A percentile compares a stretch with the other conserved stretches of the same genome.
Evolutionary conservation across 495 filamentous ascomycete genomes (phyloP).

Genomic region (Neurospora tetrasperma): DNA sequence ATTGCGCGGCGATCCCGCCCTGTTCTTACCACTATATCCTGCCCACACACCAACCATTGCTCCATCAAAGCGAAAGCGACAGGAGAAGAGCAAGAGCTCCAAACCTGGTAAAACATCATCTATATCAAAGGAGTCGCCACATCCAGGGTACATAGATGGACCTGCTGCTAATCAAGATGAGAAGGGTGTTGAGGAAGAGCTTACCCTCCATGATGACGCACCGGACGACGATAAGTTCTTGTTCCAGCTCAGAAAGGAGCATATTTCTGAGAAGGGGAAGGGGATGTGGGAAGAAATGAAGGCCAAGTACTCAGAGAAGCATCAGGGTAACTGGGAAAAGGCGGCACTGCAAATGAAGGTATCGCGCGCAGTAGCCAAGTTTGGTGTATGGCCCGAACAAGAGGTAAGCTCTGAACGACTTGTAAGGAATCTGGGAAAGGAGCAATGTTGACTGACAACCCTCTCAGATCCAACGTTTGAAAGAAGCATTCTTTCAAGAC

Average conservation of each 20-base stretch:
- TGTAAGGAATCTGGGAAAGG: not conserved
- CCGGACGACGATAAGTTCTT: conserved; percentile 38
- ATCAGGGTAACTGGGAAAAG: conserved; percentile 30
- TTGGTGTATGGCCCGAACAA: conserved; percentile 31
- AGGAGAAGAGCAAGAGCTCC: conserved; percentile 15
- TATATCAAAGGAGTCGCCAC: conserved; percentile 15
- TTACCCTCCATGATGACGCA: conserved; percentile 30
- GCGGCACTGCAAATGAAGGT: conserved; percentile 41
- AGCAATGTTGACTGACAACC: conserved; percentile 3
- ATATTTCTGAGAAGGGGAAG: conserved; percentile 37
- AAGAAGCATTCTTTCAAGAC: conserved; percentile 19
- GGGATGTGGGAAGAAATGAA: conserved; percentile 44
- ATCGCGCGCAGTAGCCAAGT: conserved; percentile 34
- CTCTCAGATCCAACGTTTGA: conserved; percentile 18
- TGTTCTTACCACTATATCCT: conserved; percentile 15
- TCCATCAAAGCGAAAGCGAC: conserved; percentile 1
- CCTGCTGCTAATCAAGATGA: not conserved
- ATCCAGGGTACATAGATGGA: conserved; percentile 5
- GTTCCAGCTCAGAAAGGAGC: conserved; percentile 32
- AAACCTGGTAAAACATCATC: conserved; percentile 13
- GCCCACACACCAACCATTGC: conserved; percentile 20
- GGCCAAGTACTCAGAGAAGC: conserved; percentile 32
- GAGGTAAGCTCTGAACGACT: conserved; percentile 26
- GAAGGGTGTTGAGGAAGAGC: conserved; percentile 15
- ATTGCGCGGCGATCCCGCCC: conserved; percentile 11